Base-by-base conservation (phyloP, 1,139 yeast genomes). In the Scheffersomyces insectosa region DNA sequence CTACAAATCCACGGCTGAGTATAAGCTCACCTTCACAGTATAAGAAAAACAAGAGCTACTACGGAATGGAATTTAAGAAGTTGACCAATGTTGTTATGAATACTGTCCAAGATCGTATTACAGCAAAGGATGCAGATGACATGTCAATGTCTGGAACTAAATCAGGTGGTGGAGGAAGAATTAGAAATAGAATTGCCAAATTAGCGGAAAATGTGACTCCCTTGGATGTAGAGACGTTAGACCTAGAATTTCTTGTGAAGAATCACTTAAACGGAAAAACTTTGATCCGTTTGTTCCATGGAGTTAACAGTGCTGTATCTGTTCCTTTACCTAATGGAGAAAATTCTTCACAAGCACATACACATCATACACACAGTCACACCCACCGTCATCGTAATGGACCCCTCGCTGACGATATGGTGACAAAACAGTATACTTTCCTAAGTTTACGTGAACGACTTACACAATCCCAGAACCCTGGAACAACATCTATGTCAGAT, bases 71-170 rank as follows among this genome's bases (percentile, higher is more conserved):
- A 55, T 68, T 85, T 41, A 78, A 83, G 47, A 85, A 84, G 41
- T 66, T 85, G 42, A 82, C 83, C 33, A 82, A 78, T 55, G 87
- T 74, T 25, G 88, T 88, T 35, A 87, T 85, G 52, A 78, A 79
- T 25, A 85, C 91, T 0, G 88, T 88, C 38, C 88, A 85, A 56
- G 95, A 88, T 55, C 67, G 66, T 48, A 68, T 72, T 23, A 63
- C 64, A 5, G 60, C 58, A 32, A 60, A 62, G 35, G 64, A 60
- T 35, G 63, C 57, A 27, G 67, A 64, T 32, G 68, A 63, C 16
- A 56, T 51, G 7, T 34, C 45, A n/a, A 44, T 48, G 13, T 44
- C 51, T 14, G 48, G 52, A 30, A 43, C 49, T 11, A 60, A 56
- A 39, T 48, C 62, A 6, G 54, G 66, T 16, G 62, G 70, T 1